These are phyloP conservation scores for Marchantia polymorpha DNA, from an alignment of 225 moss, liverwort and hornwort species.

Conservation along the genomic window DNA sequence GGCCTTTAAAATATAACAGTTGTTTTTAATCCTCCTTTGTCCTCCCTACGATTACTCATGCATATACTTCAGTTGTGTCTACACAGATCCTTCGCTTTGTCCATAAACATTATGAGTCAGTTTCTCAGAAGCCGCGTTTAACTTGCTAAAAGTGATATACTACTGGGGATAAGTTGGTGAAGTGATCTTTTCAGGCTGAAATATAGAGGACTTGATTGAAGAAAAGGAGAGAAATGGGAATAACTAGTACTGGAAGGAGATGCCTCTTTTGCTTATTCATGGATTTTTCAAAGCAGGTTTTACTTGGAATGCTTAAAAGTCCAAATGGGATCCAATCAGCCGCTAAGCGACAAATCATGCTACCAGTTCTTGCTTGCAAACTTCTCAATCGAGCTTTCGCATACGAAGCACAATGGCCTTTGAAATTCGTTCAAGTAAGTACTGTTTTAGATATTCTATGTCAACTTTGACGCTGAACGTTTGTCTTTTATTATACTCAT, in stretches of 20 bases:
- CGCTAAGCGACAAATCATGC: slow-evolving; percentile 80
- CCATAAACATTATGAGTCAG: too few relatives aligned
- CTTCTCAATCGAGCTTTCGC: slow-evolving; percentile 81
- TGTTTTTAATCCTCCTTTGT: too few relatives aligned
- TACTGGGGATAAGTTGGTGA: too few relatives aligned
- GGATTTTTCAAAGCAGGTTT: slow-evolving; percentile 44
- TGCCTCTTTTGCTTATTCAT: not conserved
- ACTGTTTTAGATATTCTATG: not conserved
- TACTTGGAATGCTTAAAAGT: slow-evolving; percentile 68
- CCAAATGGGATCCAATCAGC: slow-evolving; percentile 57
- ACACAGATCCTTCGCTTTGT: too few relatives aligned
- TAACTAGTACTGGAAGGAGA: too few relatives aligned
- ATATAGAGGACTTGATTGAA: too few relatives aligned
- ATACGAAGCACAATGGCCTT: slow-evolving; percentile 85
- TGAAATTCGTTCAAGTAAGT: slow-evolving; percentile 90
- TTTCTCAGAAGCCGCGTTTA: too few relatives aligned
- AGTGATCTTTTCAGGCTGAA: too few relatives aligned
- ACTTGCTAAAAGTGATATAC: too few relatives aligned
- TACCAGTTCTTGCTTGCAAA: slow-evolving; percentile 84
- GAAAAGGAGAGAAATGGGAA: not conserved
- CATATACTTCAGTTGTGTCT: too few relatives aligned
- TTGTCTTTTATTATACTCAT: not conserved
- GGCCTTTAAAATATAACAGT: too few relatives aligned
- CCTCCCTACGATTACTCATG: too few relatives aligned
- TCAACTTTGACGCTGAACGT: not conserved